phyloP scores from a whole-genome alignment of 345 rosid species.

The Brassica cretica region DNA sequence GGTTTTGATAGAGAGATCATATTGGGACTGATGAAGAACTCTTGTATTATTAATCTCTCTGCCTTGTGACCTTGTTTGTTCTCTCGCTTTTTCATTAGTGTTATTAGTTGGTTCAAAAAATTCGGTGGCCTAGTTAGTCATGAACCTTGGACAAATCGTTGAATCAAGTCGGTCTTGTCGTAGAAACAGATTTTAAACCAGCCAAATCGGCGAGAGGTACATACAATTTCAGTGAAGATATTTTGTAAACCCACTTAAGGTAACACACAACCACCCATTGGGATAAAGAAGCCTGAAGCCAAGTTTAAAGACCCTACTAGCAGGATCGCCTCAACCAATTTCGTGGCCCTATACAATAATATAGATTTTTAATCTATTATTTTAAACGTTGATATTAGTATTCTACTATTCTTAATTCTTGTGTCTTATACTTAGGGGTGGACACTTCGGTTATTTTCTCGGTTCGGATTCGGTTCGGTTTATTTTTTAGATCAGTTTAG shows the following conservation, averaged over 20 bases:
- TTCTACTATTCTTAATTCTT: not conserved
- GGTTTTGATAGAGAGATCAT: constrained; percentile 16
- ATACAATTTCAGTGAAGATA: no score
- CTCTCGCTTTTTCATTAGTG: not conserved
- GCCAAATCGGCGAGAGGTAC: not conserved
- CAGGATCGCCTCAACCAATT: not conserved
- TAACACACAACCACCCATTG: not conserved
- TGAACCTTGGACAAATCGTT: not conserved
- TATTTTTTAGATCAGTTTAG: no score
- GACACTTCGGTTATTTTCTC: no score
- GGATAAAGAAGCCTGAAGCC: not conserved
- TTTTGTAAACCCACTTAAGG: no score
- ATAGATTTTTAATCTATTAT: no score
- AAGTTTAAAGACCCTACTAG: not conserved
- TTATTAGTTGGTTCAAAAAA: not conserved
- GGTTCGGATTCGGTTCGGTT: no score
- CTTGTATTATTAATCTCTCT: constrained; percentile 3
- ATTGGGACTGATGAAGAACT: constrained; percentile 7
- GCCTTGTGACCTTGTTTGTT: not conserved
- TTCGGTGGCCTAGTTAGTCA: not conserved
- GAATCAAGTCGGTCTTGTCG: not conserved
- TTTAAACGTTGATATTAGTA: not conserved
- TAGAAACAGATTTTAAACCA: no score
- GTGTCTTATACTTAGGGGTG: not conserved
- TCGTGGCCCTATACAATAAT: not conserved